Conservation (phyloP, 345 rosid genomes). For the Arabidopsis thaliana region DNA sequence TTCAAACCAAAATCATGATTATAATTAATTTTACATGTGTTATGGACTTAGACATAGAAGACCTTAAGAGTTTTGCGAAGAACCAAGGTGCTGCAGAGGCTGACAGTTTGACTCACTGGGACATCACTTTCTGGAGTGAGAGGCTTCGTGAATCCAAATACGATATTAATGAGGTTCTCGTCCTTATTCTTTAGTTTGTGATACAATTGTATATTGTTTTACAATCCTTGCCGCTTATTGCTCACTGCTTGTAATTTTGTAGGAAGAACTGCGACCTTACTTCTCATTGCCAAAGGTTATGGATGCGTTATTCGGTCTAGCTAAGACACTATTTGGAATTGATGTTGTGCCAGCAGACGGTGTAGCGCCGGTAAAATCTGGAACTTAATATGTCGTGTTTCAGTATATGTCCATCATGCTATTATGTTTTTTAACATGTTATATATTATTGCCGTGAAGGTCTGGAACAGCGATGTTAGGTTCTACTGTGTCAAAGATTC, state of each 20-base stretch:
- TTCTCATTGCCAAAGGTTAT: slow-evolving; percentile 90
- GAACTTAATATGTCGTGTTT: slow-evolving; percentile 24
- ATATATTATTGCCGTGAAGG: slow-evolving; percentile 53
- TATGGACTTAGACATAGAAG: slow-evolving; percentile 70
- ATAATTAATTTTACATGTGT: slow-evolving; percentile 16
- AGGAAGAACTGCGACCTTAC: slow-evolving; percentile 95
- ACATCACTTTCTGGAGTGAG: slow-evolving; percentile 90
- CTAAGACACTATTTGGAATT: slow-evolving; percentile 72
- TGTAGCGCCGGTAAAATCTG: slow-evolving; percentile 72
- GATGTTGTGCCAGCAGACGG: slow-evolving; percentile 89
- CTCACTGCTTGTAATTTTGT: slow-evolving; percentile 24
- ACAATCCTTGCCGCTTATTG: slow-evolving; percentile 14
- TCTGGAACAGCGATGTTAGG: slow-evolving; percentile 86
- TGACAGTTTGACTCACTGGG: slow-evolving; percentile 83
- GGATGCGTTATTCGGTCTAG: slow-evolving; percentile 86
- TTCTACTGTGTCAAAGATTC: slow-evolving; percentile 87
- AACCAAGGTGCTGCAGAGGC: slow-evolving; percentile 82
- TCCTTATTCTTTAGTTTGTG: slow-evolving; percentile 30
- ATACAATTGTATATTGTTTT: slow-evolving; percentile 14
- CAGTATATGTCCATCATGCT: slow-evolving; percentile 4
- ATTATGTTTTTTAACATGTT: slow-evolving; percentile 30
- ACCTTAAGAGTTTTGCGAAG: slow-evolving; percentile 77
- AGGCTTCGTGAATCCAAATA: slow-evolving; percentile 96
- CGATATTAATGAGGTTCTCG: slow-evolving; percentile 85
- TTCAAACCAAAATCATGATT: slow-evolving; percentile 11